Evolutionary conservation across 257 asterid species (phyloP), one percentile per base, ranked within the genome.

Genomic region (Solanum ahanhuiri): DNA sequence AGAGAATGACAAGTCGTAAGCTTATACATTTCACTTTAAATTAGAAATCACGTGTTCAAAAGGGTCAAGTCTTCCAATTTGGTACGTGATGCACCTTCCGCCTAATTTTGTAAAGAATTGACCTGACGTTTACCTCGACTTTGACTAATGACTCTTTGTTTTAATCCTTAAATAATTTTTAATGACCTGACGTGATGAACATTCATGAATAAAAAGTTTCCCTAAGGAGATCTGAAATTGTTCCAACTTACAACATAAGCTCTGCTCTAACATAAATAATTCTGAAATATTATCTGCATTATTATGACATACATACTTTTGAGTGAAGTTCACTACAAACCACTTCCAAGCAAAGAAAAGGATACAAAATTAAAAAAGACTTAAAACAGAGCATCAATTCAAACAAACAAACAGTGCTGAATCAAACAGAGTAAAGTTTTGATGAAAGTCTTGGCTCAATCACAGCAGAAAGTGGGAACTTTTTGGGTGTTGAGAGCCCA

Each of bases 401-500:
- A 37, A 75, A 75, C 12, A 39, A 18, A 22, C 6, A 73, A 7
- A 2, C 4, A 41, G 9, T 15, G 25, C 84, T 17, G 37, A 41
- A 83, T 89, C 84, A 87, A 3, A 84, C 51, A 10, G 89, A 76
- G 64, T 90, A 91, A 73, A 91, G 89, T 69, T 87, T 79, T 9
- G 30, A 73, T 15, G 90, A 82, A n/a, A 90, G 93, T 7, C 93
- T 89, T 64, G 93, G 91, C 84, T 90, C 91, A 58, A 86, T 83
- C 6, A 87, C 77, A 75, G 90, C 71, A 30, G 67, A 87, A 35
- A 90, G 91, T 4, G 91, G 93, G 33, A 85, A 31, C 83, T 89
- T 91, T 37, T 69, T 91, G 1, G 93, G 93, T 0, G 91, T 91
- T 2, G 92, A 89, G 22, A 91, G 88, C 37, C 93, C 91, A 45